Conservation (phyloP, 805 yeast genomes). For the Cyberlindnera lachancei region DNA sequence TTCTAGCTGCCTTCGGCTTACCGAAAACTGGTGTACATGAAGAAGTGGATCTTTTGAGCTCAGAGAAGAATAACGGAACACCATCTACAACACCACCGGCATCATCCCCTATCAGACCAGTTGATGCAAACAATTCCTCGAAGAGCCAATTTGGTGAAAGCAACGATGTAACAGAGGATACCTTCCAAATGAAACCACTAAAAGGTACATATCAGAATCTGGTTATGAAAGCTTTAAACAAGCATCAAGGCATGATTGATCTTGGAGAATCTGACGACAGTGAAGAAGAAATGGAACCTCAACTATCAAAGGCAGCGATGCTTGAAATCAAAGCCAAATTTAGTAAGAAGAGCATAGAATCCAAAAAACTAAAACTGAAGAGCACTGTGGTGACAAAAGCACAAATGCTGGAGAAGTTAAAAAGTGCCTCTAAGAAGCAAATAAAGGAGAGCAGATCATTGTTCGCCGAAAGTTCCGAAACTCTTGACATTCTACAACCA, state of each 20-base stretch:
- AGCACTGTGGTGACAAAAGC: constrained; percentile 17
- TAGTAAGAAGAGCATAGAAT: constrained; percentile 20
- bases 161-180: background rate
- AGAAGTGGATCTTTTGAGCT: constrained; percentile 1
- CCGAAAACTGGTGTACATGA: constrained; percentile 2
- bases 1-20: constrained; percentile 20
- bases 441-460: constrained; percentile 36
- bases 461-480: constrained; percentile 35
- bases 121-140: constrained; percentile 9
- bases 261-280: constrained; percentile 18
- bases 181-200: background rate
- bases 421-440: constrained; percentile 39
- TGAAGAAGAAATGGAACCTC: constrained; percentile 14
- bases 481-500: constrained; percentile 17
- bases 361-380: constrained; percentile 6
- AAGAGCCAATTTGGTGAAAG: constrained; percentile 10
- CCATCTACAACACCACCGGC: constrained; percentile 8
- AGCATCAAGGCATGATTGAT: constrained; percentile 4
- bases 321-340: constrained; percentile 28
- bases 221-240: constrained; percentile 3
- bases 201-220: no score
- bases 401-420: constrained; percentile 29
- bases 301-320: constrained; percentile 27
- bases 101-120: constrained; percentile 4
- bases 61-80: constrained; percentile 3